These are phyloP conservation scores for Ceratocystis destructans DNA, from an alignment of 2,329 filamentous ascomycete species.

Conservation along the genomic window DNA sequence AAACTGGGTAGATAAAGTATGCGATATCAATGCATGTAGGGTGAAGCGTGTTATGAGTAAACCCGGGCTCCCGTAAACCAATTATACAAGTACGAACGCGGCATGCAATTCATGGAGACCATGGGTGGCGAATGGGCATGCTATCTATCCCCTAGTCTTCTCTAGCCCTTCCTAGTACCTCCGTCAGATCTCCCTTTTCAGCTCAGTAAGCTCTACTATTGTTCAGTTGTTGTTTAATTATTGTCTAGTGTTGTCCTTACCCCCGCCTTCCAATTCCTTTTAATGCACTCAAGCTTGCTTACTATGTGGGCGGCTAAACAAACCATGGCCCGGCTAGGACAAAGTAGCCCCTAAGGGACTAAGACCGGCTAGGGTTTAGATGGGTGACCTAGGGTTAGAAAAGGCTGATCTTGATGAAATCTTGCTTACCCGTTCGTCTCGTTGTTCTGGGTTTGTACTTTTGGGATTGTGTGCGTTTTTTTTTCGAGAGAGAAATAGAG, in stretches of 20 bases:
- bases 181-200: background rate
- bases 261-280: background rate
- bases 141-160: background rate
- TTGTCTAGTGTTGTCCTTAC: background rate
- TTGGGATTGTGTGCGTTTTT: too few relatives aligned
- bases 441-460: too few relatives aligned
- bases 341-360: background rate
- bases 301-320: background rate
- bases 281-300: background rate
- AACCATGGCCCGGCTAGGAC: background rate
- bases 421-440: too few relatives aligned
- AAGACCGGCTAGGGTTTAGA: background rate
- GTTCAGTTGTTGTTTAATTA: background rate
- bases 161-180: background rate
- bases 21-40: background rate
- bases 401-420: too few relatives aligned
- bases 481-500: too few relatives aligned
- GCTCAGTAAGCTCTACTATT: background rate
- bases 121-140: background rate
- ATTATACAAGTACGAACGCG: background rate
- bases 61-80: background rate
- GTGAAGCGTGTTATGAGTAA: background rate
- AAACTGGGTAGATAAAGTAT: background rate
- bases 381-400: background rate
- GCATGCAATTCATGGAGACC: background rate